Evolutionary conservation across 1,284 basidiomycete species (phyloP), one percentile per base, ranked within the genome.

Genomic region (Phenoliferia sp.): DNA sequence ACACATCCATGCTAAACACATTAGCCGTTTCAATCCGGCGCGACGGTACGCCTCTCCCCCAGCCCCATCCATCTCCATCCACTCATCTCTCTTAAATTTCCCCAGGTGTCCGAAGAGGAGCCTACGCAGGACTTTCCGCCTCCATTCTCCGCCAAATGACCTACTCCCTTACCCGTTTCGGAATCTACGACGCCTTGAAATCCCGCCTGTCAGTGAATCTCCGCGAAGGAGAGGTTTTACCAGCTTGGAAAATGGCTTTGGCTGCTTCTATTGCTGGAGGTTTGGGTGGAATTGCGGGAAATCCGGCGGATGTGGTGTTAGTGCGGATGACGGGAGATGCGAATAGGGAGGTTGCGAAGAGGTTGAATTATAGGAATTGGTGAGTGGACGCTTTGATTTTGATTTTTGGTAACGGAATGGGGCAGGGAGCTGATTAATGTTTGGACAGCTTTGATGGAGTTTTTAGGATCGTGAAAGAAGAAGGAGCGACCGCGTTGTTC

Each of bases 101-200:
- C n/a, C n/a, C 66, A 75, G 75, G 75, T 16, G 6, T 76, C n/a
- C 60, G 55, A 17, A 63, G 66, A 61, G 75, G 75, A 54, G 73
- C 72, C 52, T 76, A 76, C 62, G 69, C 75, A 75, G 92, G 92
- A 28, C 90, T 94, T 67, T 84, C 88, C 1, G 93, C 92, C 35
- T 94, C 92, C 34, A 88, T 92, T 85, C 81, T 94, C 76, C 86
- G 93, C 39, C 93, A 95, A 80, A 92, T 94, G 92, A 91, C 88
- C 59, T 94, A 94, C 81, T 93, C 90, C 57, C 83, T 94, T 78
- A 93, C 90, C 77, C 86, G 92, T 19, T 95, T 95, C 82, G 94
- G 92, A 84, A 90, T 90, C 29, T 94, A 94, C 80, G 92, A 95
- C 75, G 88, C 90, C 80, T 88, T 89, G 78, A 94, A 94, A 83